Base-by-base conservation (phyloP, 2,329 filamentous ascomycete species). In the Metarhizium sp. region DNA sequence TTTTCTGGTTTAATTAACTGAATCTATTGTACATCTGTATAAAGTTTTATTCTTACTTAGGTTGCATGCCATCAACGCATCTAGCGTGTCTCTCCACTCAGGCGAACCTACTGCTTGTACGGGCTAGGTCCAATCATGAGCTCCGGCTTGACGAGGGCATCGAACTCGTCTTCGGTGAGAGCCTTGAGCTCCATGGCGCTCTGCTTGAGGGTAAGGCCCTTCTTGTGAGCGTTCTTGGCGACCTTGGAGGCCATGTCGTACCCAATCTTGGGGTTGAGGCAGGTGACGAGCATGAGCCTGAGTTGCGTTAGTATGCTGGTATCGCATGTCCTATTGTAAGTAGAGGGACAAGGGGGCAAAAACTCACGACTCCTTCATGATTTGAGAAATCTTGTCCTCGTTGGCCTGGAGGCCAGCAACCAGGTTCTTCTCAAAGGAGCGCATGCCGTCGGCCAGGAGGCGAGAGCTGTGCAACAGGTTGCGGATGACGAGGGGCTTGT, bases 211-310 rank as follows among this genome's bases (percentile, higher is more conserved):
- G 91, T 96, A 52, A 92, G 75, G 38, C 91, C 91, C 84, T 97
- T 97, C 84, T 96, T 96, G 79, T 99, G 94, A 16, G 94, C 94
- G 69, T 99, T 95, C 86, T 96, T 96, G 67, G 92, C 92, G 29
- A 96, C 92, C 79, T 95, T 95, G 74, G 86, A 91, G 53, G 92
- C 92, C 89, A 95, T 95, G 71, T 96, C 92, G 74, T 96, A 96
- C 58, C 92, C 92, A 69, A 97, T 96, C 73, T 95, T 90, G 63
- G 92, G 91, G 81, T 96, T 96, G 60, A 97, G 80, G 80, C 92
- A 96, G 61, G 94, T 99, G 40, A 97, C 94, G 62, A 97, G 82
- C 94, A 99, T 99, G 66, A 99, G 81, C 69, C 90, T 95, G 32
- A 56, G 52, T 8, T 20, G n/a, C 10, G 18, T 51, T 16, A 49